A percentile compares a stretch with the other conserved stretches of the same genome.
These are phyloP conservation scores for Citrus glauca DNA, from an alignment of 345 rosid genomes.

Conservation along the genomic window DNA sequence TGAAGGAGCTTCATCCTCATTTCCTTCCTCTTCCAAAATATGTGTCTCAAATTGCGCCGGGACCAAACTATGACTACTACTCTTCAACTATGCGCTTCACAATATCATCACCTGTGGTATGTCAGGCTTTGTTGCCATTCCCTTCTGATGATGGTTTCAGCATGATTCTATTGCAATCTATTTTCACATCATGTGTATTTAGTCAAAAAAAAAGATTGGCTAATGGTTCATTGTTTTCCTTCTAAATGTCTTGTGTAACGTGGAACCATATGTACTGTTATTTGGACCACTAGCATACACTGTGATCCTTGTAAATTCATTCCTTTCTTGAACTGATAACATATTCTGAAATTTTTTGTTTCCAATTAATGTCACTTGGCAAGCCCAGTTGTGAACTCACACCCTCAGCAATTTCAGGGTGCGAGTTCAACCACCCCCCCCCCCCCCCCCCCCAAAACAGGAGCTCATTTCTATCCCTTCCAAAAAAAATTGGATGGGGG, in stretches of 20 bases:
- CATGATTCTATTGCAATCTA: neutral
- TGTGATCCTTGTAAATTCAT: neutral
- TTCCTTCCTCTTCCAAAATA: constrained; percentile 82
- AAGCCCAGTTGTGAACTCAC: too few species aligned
- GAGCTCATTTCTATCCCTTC: too few species aligned
- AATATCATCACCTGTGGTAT: constrained; percentile 90
- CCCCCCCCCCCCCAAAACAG: accelerated
- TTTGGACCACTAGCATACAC: constrained; percentile 5
- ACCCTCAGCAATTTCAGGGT: too few species aligned
- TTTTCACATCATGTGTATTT: neutral
- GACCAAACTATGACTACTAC: constrained; percentile 80
- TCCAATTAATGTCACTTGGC: neutral
- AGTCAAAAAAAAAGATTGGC: neutral
- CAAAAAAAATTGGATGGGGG: too few species aligned
- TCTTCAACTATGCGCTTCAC: constrained; percentile 82
- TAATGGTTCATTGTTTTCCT: neutral
- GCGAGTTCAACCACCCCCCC: too few species aligned
- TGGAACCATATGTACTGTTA: neutral
- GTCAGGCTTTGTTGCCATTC: constrained; percentile 11
- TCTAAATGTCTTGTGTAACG: neutral
- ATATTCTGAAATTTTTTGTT: neutral
- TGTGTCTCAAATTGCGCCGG: constrained; percentile 72
- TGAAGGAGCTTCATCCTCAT: constrained; percentile 62
- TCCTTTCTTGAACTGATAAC: neutral
- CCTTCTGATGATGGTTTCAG: neutral